A percentile compares a stretch with the other conserved stretches of the same genome.
Evolutionary conservation across 306 rosid species (phyloP).

Genomic region (Ormosia semicastrata): DNA sequence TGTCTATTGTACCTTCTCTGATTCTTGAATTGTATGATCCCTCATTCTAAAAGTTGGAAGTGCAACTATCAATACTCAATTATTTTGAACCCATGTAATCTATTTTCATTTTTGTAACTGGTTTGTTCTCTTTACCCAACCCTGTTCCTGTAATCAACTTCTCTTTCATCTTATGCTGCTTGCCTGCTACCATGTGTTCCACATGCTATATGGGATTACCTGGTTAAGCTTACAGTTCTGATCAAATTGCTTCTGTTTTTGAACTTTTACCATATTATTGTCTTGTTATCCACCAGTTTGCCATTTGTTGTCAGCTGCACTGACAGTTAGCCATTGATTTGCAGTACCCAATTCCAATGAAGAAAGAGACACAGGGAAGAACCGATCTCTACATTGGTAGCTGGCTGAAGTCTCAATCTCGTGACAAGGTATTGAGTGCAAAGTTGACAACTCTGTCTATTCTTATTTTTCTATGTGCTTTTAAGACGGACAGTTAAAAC

Average conservation of each 20-base stretch:
- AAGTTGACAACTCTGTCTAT: conserved; percentile 7
- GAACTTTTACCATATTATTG: background rate
- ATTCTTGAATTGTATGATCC: background rate
- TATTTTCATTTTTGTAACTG: background rate
- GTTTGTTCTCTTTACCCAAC: conserved; percentile 3
- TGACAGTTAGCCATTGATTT: conserved; percentile 22
- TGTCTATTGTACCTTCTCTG: background rate
- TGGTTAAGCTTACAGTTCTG: background rate
- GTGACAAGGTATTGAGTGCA: conserved; percentile 68
- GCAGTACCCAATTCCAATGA: conserved; percentile 88
- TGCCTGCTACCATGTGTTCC: background rate
- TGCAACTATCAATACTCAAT: background rate
- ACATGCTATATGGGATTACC: background rate
- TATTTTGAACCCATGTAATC: background rate
- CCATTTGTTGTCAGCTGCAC: background rate
- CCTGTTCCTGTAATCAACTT: background rate
- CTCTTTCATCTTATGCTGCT: background rate
- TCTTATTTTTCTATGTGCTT: background rate
- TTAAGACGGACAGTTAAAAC: background rate
- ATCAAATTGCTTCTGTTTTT: background rate
- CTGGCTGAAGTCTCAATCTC: conserved; percentile 85
- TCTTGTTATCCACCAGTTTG: background rate
- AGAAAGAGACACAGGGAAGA: conserved; percentile 81
- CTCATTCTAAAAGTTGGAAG: background rate
- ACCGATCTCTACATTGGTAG: conserved; percentile 76